These are phyloP conservation scores for Skeletonema tropicum DNA, from an alignment of 108 stramenopile species.

Conservation along the genomic window DNA sequence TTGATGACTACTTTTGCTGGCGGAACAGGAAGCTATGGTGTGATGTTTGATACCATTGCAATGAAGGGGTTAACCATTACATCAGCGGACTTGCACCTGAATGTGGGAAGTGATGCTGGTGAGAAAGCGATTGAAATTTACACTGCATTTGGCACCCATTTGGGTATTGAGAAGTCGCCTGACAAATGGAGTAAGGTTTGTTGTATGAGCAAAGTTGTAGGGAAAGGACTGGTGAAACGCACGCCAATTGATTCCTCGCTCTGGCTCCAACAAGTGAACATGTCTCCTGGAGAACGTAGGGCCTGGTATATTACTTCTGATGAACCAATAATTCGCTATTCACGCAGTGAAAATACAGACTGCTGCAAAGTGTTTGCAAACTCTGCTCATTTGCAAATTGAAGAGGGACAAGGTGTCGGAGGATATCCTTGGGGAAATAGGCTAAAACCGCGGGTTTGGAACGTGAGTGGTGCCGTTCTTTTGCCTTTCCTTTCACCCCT, in stretches of 20 bases:
- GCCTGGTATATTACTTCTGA: slow-evolving; percentile 17
- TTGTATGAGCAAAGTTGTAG: slow-evolving; percentile 10
- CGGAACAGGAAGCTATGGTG: slow-evolving; percentile 21
- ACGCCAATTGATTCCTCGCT: background rate
- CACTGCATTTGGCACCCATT: slow-evolving; percentile 12
- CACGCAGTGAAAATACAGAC: slow-evolving; percentile 4
- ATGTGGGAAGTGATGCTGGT: slow-evolving; percentile 5
- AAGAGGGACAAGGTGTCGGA: slow-evolving; percentile 22
- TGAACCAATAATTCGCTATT: slow-evolving; percentile 22
- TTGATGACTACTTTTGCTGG: slow-evolving; percentile 22
- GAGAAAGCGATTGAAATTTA: slow-evolving; percentile 24
- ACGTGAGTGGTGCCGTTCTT: background rate
- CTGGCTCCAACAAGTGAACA: background rate
- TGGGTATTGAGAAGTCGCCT: slow-evolving; percentile 17
- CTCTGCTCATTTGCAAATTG: slow-evolving; percentile 19
- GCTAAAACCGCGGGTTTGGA: slow-evolving; percentile 14
- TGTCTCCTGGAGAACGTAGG: slow-evolving; percentile 10
- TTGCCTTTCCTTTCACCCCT: too few relatives aligned
- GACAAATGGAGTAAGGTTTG: slow-evolving; percentile 21
- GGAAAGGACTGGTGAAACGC: slow-evolving; percentile 2
- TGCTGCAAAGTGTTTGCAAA: slow-evolving; percentile 14
- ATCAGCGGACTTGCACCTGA: slow-evolving; percentile 14
- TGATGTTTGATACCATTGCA: slow-evolving; percentile 29
- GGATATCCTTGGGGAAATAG: slow-evolving; percentile 8
- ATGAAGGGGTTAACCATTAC: slow-evolving; percentile 10